A percentile compares a stretch with the other conserved stretches of the same genome.
Evolutionary conservation across 1,139 yeast species (phyloP).

Genomic region (Hyphopichia wangnamkhiaoensis): DNA sequence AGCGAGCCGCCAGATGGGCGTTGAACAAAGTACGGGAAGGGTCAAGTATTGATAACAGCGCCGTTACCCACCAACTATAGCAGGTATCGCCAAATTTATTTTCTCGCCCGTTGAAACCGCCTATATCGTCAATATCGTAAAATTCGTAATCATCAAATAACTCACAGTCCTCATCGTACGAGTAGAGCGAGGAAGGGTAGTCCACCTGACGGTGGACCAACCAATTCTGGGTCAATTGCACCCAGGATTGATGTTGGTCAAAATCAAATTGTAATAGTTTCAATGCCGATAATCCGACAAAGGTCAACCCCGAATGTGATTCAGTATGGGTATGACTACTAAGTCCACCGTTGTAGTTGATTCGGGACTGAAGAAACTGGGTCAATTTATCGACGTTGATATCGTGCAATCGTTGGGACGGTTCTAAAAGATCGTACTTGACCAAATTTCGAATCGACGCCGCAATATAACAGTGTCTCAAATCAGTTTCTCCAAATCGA

Average conservation of each 20-base stretch:
- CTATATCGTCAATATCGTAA: constrained; percentile 50
- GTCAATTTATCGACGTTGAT: constrained; percentile 43
- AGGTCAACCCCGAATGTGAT: constrained; percentile 86
- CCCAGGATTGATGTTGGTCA: constrained; percentile 24
- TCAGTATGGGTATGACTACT: constrained; percentile 48
- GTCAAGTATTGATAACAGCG: constrained; percentile 50
- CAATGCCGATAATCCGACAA: constrained; percentile 76
- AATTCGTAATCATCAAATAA: constrained; percentile 27
- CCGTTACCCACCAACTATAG: constrained; percentile 87
- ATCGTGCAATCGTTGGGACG: constrained; percentile 27
- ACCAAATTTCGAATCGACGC: constrained; percentile 59
- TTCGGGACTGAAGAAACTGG: constrained; percentile 42
- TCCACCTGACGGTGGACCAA: constrained; percentile 64
- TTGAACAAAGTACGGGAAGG: constrained; percentile 35
- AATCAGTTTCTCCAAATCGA: constrained; percentile 64
- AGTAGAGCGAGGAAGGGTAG: constrained; percentile 27
- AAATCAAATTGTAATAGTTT: constrained; percentile 37
- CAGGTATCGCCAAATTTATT: constrained; percentile 90
- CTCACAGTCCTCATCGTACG: constrained; percentile 15
- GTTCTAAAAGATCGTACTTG: constrained; percentile 34
- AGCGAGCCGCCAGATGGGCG: constrained; percentile 36
- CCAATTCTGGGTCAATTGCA: constrained; percentile 51
- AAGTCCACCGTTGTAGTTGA: constrained; percentile 68
- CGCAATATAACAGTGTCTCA: constrained; percentile 78
- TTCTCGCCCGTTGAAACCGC: constrained; percentile 87